phyloP scores from a whole-genome alignment of 1,284 basidiomycete species.

The Athelia sp. region DNA sequence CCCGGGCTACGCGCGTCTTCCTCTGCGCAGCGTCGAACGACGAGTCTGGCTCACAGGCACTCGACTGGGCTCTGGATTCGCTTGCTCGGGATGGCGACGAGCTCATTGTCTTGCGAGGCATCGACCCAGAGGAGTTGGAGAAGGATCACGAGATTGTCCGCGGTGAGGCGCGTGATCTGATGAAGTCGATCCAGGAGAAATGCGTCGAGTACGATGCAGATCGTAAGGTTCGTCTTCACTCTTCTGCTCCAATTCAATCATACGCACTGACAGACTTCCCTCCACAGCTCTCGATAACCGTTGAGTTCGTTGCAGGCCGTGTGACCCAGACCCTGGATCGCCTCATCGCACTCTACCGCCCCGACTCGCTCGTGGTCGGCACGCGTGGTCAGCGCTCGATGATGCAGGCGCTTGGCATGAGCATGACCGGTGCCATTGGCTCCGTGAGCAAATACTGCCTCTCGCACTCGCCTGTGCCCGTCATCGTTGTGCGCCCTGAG shows the following conservation, averaged over 20 bases:
- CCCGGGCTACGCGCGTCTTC: conserved; percentile 82
- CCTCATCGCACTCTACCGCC: conserved; percentile 92
- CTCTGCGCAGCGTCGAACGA: conserved; percentile 88
- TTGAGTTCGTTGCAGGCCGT: conserved; percentile 92
- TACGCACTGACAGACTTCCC: not conserved
- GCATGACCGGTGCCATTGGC: conserved; percentile 35
- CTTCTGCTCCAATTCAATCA: not conserved
- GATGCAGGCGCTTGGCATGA: conserved; percentile 56
- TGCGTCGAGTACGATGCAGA: conserved; percentile 77
- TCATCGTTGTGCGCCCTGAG: conserved; percentile 88
- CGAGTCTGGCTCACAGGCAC: conserved; percentile 78
- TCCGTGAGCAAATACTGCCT: conserved; percentile 65
- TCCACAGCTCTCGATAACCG: conserved; percentile 78
- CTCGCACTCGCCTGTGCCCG: conserved; percentile 86
- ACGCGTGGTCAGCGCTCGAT: conserved; percentile 71
- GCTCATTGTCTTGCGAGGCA: conserved; percentile 86
- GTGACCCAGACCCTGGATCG: conserved; percentile 87
- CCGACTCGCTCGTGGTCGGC: conserved; percentile 92
- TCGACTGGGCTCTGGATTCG: conserved; percentile 86
- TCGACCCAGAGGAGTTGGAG: conserved; percentile 80
- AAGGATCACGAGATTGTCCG: conserved; percentile 82
- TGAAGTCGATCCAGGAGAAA: conserved; percentile 79
- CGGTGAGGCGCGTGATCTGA: conserved; percentile 83
- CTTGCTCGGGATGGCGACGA: conserved; percentile 94
- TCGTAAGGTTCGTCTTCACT: conserved; percentile 55